These are phyloP conservation scores for Flaveria linearis DNA, from an alignment of 129 eudicot species.

Conservation along the genomic window DNA sequence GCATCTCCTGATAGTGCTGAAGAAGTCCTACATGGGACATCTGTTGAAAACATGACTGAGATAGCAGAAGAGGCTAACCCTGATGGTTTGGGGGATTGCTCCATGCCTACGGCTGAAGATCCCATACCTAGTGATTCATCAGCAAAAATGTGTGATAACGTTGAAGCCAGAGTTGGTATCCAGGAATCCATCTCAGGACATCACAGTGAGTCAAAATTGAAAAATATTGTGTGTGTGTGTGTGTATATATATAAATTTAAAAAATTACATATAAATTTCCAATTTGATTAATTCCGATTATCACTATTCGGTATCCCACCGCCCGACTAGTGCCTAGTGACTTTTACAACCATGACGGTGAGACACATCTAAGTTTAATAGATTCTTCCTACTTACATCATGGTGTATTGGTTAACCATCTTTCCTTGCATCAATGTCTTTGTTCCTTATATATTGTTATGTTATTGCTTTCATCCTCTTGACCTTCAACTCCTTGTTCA, in stretches of 20 bases:
- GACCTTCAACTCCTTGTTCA: background rate
- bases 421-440: background rate
- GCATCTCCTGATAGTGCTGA: constrained; percentile 28
- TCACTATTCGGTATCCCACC: too few relatives aligned
- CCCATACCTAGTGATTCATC: constrained; percentile 20
- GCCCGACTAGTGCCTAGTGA: too few relatives aligned
- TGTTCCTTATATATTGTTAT: constrained; percentile 1
- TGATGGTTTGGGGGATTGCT: constrained; percentile 22
- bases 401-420: background rate
- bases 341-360: background rate
- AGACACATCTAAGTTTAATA: constrained; percentile 36
- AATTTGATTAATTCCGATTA: too few relatives aligned
- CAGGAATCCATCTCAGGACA: constrained; percentile 28
- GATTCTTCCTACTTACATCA: constrained; percentile 30
- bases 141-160: constrained; percentile 21
- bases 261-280: too few relatives aligned
- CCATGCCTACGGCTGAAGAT: constrained; percentile 23
- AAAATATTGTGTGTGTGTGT: too few relatives aligned
- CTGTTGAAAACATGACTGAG: constrained; percentile 34
- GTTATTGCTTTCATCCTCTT: constrained; percentile 20
- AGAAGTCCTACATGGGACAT: constrained; percentile 17
- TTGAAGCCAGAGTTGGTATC: constrained; percentile 30
- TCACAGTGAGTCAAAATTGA: background rate
- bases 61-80: constrained; percentile 27
- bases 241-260: too few relatives aligned